Evolutionary conservation across 192 early-diverging fungal species (phyloP).

Genomic region (Umbelopsis sp.): DNA sequence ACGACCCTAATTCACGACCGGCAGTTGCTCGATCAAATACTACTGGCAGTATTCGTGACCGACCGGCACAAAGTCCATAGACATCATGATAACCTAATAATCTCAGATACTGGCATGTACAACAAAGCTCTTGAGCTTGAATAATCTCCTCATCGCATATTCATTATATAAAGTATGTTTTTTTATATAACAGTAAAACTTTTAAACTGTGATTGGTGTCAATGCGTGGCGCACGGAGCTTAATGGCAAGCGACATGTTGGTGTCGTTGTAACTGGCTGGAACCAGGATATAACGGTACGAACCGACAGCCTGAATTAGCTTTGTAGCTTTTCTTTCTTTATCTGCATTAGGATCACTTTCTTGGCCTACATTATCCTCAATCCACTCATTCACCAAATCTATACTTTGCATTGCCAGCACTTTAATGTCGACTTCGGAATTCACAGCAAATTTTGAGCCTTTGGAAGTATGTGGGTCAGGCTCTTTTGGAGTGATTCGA

Average conservation of each 20-base stretch:
- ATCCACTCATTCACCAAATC: too few species aligned
- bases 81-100: background rate
- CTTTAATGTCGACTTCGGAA: background rate
- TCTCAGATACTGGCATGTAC: too few species aligned
- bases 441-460: constrained; percentile 57
- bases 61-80: background rate
- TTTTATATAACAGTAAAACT: too few species aligned
- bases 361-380: too few species aligned
- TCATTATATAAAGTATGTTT: too few species aligned
- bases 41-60: background rate
- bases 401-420: background rate
- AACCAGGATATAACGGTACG: constrained; percentile 10
- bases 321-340: background rate
- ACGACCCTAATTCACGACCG: background rate
- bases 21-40: background rate
- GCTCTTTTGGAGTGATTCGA: constrained; percentile 74
- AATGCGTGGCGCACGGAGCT: background rate
- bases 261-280: constrained; percentile 2
- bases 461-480: constrained; percentile 68
- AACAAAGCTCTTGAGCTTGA: background rate
- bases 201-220: too few species aligned
- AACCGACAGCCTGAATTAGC: background rate
- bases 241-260: background rate
- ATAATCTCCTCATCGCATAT: background rate
- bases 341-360: background rate